Percentiles rank a stretch among this genome's conserved stretches.
Conservation (phyloP, 2,329 filamentous ascomycete genomes). For the Diplodia seriata region DNA sequence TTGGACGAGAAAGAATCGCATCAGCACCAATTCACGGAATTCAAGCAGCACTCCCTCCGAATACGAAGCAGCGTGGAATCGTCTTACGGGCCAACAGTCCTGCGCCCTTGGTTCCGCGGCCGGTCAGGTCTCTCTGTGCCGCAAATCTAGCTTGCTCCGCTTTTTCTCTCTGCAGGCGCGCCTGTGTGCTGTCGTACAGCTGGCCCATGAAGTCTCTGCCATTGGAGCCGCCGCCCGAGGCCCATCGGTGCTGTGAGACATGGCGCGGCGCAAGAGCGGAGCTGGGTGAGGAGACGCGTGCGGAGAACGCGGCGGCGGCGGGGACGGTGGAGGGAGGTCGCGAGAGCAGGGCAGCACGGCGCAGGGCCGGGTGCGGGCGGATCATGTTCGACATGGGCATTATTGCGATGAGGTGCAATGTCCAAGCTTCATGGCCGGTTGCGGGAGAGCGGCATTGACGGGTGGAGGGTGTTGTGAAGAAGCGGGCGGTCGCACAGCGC, state of each 20-base stretch:
- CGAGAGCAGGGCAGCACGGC: conserved; percentile 21
- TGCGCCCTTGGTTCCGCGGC: conserved; percentile 29
- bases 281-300: conserved; percentile 12
- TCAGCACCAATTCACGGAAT: conserved; percentile 13
- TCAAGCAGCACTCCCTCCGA: background rate
- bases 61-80: background rate
- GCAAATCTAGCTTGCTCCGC: conserved; percentile 62
- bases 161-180: conserved; percentile 64
- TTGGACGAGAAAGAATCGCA: conserved; percentile 10
- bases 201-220: conserved; percentile 65
- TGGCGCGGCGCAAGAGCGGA: conserved; percentile 8
- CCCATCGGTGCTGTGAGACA: conserved; percentile 17
- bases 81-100: conserved; percentile 29
- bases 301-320: conserved; percentile 16
- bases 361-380: conserved; percentile 26
- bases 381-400: conserved; percentile 25
- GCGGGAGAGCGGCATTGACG: conserved; percentile 11
- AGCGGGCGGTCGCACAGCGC: background rate
- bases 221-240: conserved; percentile 29
- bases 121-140: conserved; percentile 51
- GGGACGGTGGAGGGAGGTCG: conserved; percentile 11
- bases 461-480: background rate
- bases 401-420: conserved; percentile 17
- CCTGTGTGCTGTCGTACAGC: conserved; percentile 66
- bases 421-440: conserved; percentile 29